Percentiles rank a stretch among this genome's conserved stretches.
phyloP scores from a whole-genome alignment of 495 filamentous ascomycete species.

The Patellaria atrata region DNA sequence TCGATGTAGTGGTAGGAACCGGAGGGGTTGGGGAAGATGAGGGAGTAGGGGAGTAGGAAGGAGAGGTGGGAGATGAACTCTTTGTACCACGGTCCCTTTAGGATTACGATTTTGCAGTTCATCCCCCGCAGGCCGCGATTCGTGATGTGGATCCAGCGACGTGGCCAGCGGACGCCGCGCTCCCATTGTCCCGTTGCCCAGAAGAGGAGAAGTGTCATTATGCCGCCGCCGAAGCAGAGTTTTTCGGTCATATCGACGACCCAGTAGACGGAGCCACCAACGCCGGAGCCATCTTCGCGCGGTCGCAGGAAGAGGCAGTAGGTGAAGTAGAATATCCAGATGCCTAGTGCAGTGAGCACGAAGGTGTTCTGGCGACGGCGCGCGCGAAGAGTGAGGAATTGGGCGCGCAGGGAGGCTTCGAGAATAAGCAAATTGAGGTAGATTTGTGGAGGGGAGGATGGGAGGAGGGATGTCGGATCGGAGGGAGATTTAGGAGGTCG shows the following conservation, averaged over 20 bases:
- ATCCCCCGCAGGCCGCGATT: conserved; percentile 82
- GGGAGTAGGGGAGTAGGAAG: conserved; percentile 55
- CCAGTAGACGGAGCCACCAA: conserved; percentile 93
- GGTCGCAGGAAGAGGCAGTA: conserved; percentile 82
- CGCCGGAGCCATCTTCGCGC: conserved; percentile 75
- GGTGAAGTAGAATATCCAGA: conserved; percentile 70
- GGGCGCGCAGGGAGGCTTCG: conserved; percentile 81
- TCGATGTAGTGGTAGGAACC: conserved; percentile 19
- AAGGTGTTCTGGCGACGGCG: conserved; percentile 91
- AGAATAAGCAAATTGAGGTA: conserved; percentile 97
- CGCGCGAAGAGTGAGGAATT: conserved; percentile 79
- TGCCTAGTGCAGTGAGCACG: conserved; percentile 61
- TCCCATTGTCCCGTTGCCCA: conserved; percentile 96
- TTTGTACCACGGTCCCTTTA: conserved; percentile 69
- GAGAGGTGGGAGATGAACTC: conserved; percentile 54
- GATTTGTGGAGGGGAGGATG: conserved; percentile 88
- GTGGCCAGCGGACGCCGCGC: conserved; percentile 83
- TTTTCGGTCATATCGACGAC: conserved; percentile 78
- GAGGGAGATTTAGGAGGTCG: conserved; percentile 28
- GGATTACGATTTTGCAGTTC: conserved; percentile 89
- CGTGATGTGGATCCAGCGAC: conserved; percentile 73
- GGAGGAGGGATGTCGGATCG: conserved; percentile 68
- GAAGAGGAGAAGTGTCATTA: conserved; percentile 67
- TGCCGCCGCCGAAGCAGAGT: conserved; percentile 72
- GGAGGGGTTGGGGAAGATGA: conserved; percentile 8